Evolutionary conservation across 441 rosid species (phyloP), one percentile per base, ranked within the genome.

Genomic region (Jatropha multifida): DNA sequence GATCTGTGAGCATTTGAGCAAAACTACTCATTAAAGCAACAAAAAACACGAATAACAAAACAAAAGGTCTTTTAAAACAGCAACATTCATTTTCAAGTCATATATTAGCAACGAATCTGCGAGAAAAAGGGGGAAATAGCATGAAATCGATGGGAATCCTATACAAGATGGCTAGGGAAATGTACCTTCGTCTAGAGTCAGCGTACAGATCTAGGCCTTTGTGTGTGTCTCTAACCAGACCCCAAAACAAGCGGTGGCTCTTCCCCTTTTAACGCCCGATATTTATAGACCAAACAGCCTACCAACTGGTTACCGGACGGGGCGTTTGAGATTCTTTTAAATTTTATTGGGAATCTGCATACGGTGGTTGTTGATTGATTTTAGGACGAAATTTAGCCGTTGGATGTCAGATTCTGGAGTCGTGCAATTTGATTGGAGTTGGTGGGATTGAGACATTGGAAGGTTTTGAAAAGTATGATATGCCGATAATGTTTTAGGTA

Each of bases 281-380:
- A 83, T 85, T 85, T 87, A 87, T 83, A 85, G 84, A 2, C 65
- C 54, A 65, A 67, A 13, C 23, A 17, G 17, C 27, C 46, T 15
- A 23, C 27, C 62, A 32, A 73, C 88, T 18, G 76, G 82, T 18
- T 17, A 88, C 88, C 71, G 83, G 78, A 51, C 62, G 7, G 15
- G 40, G 65, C 77, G 62, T 84, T 79, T 72, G 6, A 18, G 80
- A 76, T 72, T 75, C 65, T 68, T 23, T 66, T 20, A 23, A 7
- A 20, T 15, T 55, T 17, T 32, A 7, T 7, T 17, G 17, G 46
- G 69, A 75, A 75, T 72, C 58, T 73, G 49, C 42, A 77, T 71
- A 72, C 3, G 59, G 13, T 13, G 63, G 71, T 55, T 49, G 63
- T 1, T 41, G 37, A 32, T 37, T n/a, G 15, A 41, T 23, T 27